These are phyloP conservation scores for Amaranthus hypochondriacus DNA, from an alignment of 148 eudicot species.

Conservation along the genomic window DNA sequence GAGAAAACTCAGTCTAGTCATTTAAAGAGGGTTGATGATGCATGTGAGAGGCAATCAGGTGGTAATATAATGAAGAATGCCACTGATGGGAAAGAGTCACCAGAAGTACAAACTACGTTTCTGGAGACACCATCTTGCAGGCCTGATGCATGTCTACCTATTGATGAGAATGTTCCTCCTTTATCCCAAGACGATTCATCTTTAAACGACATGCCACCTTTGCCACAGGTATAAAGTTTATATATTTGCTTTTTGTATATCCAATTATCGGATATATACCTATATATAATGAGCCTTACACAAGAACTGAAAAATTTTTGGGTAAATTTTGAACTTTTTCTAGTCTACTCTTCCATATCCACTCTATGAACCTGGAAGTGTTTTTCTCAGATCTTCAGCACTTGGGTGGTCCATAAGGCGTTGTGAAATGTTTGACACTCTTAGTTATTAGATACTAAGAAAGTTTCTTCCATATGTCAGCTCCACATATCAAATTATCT, in stretches of 20 bases:
- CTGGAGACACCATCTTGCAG: constrained; percentile 23
- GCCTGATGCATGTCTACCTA: constrained; percentile 19
- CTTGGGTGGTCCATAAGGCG: too few species aligned
- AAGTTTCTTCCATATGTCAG: too few species aligned
- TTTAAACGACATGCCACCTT: constrained; percentile 21
- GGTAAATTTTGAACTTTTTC: too few species aligned
- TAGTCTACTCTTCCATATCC: too few species aligned
- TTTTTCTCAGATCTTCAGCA: too few species aligned
- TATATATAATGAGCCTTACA: background rate
- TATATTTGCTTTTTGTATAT: background rate
- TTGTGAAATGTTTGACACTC: too few species aligned
- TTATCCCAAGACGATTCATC: constrained; percentile 21
- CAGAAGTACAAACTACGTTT: constrained; percentile 33
- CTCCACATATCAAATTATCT: too few species aligned
- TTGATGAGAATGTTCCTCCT: constrained; percentile 21
- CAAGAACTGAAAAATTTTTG: too few species aligned
- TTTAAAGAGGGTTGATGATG: constrained; percentile 25
- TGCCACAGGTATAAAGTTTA: constrained; percentile 39
- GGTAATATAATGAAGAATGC: constrained; percentile 23
- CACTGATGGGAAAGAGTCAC: constrained; percentile 26
- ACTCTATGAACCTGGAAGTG: too few species aligned
- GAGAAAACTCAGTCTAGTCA: constrained; percentile 29
- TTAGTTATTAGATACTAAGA: too few species aligned
- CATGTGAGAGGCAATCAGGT: constrained; percentile 27
- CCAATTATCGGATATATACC: background rate